These are phyloP conservation scores for Claviceps africana DNA, from an alignment of 2,329 filamentous ascomycete genomes.

Conservation along the genomic window DNA sequence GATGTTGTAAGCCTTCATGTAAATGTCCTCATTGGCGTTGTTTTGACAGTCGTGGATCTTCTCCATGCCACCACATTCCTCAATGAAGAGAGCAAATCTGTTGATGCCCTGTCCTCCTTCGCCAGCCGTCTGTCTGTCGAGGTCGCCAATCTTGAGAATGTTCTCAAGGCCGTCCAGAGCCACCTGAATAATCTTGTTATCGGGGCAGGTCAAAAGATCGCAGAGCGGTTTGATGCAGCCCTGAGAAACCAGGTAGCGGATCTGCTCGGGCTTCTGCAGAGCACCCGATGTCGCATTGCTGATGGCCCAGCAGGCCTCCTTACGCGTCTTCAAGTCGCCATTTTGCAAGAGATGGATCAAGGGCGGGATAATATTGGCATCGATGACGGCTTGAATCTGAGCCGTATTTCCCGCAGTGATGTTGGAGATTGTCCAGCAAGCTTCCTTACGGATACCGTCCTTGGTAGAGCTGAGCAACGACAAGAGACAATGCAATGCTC, in stretches of 20 bases:
- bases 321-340: constrained; percentile 96
- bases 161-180: constrained; percentile 96
- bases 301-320: constrained; percentile 99
- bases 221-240: constrained; percentile 97
- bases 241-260: constrained; percentile 82
- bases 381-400: constrained; percentile 93
- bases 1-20: constrained; percentile 99
- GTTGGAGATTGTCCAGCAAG: constrained; percentile 99
- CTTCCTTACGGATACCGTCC: constrained; percentile 97
- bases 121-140: constrained; percentile 84
- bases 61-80: constrained; percentile 98
- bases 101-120: constrained; percentile 71
- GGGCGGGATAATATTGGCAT: constrained; percentile 92
- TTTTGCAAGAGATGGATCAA: constrained; percentile 92
- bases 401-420: constrained; percentile 95
- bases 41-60: constrained; percentile 99
- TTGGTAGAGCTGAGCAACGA: constrained; percentile 92
- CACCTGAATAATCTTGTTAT: constrained; percentile 99
- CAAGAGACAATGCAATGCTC: constrained; percentile 79
- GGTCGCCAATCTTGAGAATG: constrained; percentile 97
- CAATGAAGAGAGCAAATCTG: constrained; percentile 93
- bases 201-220: constrained; percentile 85
- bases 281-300: constrained; percentile 96
- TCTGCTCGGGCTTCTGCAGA: constrained; percentile 97
- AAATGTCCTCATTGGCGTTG: constrained; percentile 99